Evolutionary conservation across 768 basidiomycete species (phyloP).

Genomic region (Brasilioporus rufonigricans): DNA sequence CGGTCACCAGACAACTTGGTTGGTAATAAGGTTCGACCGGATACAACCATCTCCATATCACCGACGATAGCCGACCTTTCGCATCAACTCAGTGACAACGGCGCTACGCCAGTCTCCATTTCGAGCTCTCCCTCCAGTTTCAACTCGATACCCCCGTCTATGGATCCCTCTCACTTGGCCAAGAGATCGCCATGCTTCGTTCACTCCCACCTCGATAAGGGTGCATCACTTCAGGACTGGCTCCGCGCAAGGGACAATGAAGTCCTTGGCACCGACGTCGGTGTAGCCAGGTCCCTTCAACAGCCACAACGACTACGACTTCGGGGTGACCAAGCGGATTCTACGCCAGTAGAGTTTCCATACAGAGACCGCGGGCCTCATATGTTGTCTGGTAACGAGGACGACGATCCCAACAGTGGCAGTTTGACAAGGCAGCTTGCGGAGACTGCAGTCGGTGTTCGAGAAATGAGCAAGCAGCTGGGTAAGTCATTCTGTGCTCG

Average conservation of each 20-base stretch:
- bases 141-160: conserved; percentile 23
- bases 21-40: conserved; percentile 16
- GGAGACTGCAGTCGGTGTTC: conserved; percentile 94
- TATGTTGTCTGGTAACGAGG: conserved; percentile 34
- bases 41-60: conserved; percentile 11
- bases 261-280: conserved; percentile 37
- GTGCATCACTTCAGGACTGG: conserved; percentile 76
- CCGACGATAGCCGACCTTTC: conserved; percentile 22
- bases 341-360: conserved; percentile 17
- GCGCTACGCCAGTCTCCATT: conserved; percentile 11
- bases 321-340: conserved; percentile 2
- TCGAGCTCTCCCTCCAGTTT: conserved; percentile 32
- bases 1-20: conserved; percentile 21
- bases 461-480: conserved; percentile 98
- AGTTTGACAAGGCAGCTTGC: conserved; percentile 91
- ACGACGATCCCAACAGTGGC: conserved; percentile 67
- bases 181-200: conserved; percentile 83
- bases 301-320: conserved; percentile 13
- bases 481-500: conserved; percentile 48
- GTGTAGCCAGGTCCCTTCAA: conserved; percentile 51
- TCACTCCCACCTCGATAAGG: conserved; percentile 86
- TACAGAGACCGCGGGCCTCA: conserved; percentile 16
- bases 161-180: conserved; percentile 24
- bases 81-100: conserved; percentile 9
- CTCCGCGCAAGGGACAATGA: conserved; percentile 40